Evolutionary conservation across 257 asterid species (phyloP).

Genomic region (Gynochthodes officinalis): DNA sequence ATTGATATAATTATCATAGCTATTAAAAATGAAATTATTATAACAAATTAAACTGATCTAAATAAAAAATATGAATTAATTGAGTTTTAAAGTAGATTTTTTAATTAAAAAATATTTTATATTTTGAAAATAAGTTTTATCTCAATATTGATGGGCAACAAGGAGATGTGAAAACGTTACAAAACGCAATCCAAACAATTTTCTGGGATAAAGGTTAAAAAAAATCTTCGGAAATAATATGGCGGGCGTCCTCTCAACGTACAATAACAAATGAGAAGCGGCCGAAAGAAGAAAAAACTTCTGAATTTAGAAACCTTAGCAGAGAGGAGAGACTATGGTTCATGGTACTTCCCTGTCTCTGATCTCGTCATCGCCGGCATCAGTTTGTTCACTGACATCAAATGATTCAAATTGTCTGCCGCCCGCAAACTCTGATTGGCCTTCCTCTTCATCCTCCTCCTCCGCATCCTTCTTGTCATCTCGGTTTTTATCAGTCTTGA

Average conservation of each 20-base stretch:
- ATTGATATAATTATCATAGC: too few species aligned
- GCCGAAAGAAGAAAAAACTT: neutral
- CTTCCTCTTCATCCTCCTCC: constrained; percentile 9
- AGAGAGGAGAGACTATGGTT: constrained; percentile 38
- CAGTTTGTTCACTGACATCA: constrained; percentile 39
- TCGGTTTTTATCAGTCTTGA: constrained; percentile 11
- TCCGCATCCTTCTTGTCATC: neutral
- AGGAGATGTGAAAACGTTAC: too few species aligned
- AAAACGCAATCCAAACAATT: too few species aligned
- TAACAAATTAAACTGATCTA: too few species aligned
- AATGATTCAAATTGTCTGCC: constrained; percentile 11
- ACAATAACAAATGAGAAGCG: neutral
- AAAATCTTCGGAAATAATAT: neutral
- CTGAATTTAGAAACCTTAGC: neutral
- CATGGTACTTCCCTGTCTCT: constrained; percentile 44
- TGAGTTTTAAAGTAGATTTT: too few species aligned
- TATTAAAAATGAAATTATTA: too few species aligned
- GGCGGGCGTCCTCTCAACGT: neutral
- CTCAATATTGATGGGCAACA: too few species aligned
- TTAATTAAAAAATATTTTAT: too few species aligned
- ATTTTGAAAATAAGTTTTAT: too few species aligned
- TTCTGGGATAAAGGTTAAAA: too few species aligned
- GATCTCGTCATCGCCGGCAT: constrained; percentile 40
- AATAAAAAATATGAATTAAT: too few species aligned
- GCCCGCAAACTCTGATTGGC: constrained; percentile 25